Conservation (phyloP, 164 flowering plant species). For the Dillenia turbinata region DNA sequence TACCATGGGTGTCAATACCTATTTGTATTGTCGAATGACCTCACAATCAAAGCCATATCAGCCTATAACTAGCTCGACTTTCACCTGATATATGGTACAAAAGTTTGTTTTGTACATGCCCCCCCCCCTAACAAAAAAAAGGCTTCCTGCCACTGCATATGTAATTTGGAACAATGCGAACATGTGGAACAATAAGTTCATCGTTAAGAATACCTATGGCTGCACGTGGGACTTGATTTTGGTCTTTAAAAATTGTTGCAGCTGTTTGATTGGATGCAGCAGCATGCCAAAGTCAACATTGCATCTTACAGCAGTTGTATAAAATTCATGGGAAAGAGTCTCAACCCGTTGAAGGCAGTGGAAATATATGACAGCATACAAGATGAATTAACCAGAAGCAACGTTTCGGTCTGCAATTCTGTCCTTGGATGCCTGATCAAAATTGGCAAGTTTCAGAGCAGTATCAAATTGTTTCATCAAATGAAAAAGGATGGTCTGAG, state of each 20-base stretch:
- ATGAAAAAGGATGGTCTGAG: slow-evolving; percentile 76
- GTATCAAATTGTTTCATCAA: slow-evolving; percentile 63
- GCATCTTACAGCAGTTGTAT: slow-evolving; percentile 82
- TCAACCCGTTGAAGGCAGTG: slow-evolving; percentile 49
- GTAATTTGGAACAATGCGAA: too few species aligned
- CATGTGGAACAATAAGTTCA: too few species aligned
- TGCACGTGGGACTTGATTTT: too few species aligned
- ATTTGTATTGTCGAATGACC: too few species aligned
- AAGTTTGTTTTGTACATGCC: too few species aligned
- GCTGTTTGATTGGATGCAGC: slow-evolving; percentile 90
- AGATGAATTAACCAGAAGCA: slow-evolving; percentile 46
- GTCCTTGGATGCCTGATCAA: slow-evolving; percentile 65
- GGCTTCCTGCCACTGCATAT: too few species aligned
- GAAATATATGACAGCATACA: slow-evolving; percentile 62
- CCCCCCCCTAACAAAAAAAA: too few species aligned
- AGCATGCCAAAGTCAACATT: slow-evolving; percentile 50
- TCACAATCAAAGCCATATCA: too few species aligned
- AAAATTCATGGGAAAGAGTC: slow-evolving; percentile 61
- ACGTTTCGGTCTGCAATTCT: slow-evolving; percentile 73
- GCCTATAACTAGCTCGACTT: too few species aligned
- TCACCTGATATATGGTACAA: too few species aligned
- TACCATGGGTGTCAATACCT: too few species aligned
- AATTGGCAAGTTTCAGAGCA: slow-evolving; percentile 58
- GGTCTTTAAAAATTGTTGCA: slow-evolving; percentile 26
- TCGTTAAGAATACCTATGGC: too few species aligned